These are phyloP conservation scores for Tetradesmus lagerheimii DNA, from an alignment of 139 green algal genomes.

Conservation along the genomic window DNA sequence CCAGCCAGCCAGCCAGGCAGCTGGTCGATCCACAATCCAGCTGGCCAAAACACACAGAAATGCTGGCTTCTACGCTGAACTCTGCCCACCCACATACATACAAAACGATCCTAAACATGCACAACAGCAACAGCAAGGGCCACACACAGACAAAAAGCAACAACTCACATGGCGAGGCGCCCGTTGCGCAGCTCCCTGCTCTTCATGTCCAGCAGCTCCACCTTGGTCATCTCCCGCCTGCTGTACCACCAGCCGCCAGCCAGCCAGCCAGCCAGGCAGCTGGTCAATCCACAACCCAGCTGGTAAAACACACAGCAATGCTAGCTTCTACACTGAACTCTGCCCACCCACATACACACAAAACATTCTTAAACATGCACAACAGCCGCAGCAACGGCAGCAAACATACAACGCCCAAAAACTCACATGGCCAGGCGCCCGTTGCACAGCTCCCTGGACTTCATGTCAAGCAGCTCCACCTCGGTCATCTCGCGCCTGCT, in stretches of 20 bases:
- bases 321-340: background rate
- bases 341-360: too few relatives aligned
- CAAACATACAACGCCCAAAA: background rate
- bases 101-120: background rate
- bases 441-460: slow-evolving; percentile 44
- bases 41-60: too few relatives aligned
- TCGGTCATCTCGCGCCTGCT: slow-evolving; percentile 23
- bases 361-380: background rate
- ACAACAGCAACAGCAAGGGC: background rate
- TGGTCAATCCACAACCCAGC: background rate
- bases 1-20: slow-evolving; percentile 46
- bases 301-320: background rate
- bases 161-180: slow-evolving; percentile 48
- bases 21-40: too few relatives aligned
- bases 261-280: slow-evolving; percentile 42
- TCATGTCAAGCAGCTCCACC: slow-evolving; percentile 42
- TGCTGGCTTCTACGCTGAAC: background rate
- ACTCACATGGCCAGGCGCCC: slow-evolving; percentile 50
- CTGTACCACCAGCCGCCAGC: slow-evolving; percentile 46
- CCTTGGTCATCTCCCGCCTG: slow-evolving; percentile 26
- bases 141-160: background rate
- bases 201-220: slow-evolving; percentile 44
- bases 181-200: slow-evolving; percentile 45
- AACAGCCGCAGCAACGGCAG: background rate
- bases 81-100: too few relatives aligned